Conservation (phyloP, 257 asterid species). For the Eucommia ulmoides region DNA sequence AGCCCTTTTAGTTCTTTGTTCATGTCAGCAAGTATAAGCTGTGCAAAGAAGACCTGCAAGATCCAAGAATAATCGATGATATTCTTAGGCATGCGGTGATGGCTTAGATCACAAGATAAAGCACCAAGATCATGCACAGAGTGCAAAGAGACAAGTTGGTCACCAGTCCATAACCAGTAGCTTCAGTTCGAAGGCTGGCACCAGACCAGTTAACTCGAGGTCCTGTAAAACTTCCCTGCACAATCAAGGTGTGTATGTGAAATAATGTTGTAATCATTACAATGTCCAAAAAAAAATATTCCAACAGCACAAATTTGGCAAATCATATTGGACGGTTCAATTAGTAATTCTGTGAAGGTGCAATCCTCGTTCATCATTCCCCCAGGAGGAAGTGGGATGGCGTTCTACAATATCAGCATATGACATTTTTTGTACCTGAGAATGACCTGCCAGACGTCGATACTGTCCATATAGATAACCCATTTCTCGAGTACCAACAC, state of each 20-base stretch:
- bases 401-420: too few relatives aligned
- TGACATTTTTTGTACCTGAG: conserved; percentile 52
- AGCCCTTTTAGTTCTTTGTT: conserved; percentile 92
- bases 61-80: too few relatives aligned
- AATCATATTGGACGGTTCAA: too few relatives aligned
- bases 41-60: conserved; percentile 87
- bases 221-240: conserved; percentile 97
- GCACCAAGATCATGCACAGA: neutral
- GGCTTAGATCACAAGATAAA: neutral
- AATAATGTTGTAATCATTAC: too few relatives aligned
- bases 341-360: too few relatives aligned
- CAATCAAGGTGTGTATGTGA: conserved; percentile 11
- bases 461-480: conserved; percentile 94
- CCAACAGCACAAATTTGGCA: too few relatives aligned
- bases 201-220: conserved; percentile 97
- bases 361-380: too few relatives aligned
- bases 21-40: conserved; percentile 96
- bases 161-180: conserved; percentile 99
- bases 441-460: conserved; percentile 87
- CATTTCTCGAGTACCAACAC: conserved; percentile 97
- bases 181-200: conserved; percentile 95
- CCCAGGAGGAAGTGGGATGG: too few relatives aligned
- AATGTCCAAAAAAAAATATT: too few relatives aligned
- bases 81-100: too few relatives aligned
- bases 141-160: conserved; percentile 6